Conservation (phyloP, 148 eudicot genomes). For the Tetragonia tetragonoides region DNA sequence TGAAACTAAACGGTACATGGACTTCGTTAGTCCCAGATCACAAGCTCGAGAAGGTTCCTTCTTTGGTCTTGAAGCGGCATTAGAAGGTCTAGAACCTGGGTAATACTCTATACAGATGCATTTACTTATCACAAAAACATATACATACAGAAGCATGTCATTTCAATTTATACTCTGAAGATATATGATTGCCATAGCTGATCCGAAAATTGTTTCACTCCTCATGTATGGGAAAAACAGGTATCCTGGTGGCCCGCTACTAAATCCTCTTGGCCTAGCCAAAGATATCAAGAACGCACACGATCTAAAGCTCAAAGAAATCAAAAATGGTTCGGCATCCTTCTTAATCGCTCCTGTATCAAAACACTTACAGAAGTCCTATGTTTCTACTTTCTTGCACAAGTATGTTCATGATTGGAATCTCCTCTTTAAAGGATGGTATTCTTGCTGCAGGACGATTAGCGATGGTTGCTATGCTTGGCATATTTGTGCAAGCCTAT, state of each 20-base stretch:
- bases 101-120: constrained; percentile 7
- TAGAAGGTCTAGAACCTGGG: constrained; percentile 90
- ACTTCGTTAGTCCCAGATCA: constrained; percentile 74
- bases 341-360: neutral
- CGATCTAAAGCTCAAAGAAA: constrained; percentile 91
- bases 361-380: no score
- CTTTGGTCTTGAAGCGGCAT: constrained; percentile 81
- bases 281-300: constrained; percentile 71
- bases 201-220: neutral
- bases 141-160: no score
- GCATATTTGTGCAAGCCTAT: constrained; percentile 75
- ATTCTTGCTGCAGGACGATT: constrained; percentile 44
- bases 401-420: no score
- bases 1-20: constrained; percentile 93
- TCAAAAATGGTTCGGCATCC: constrained; percentile 61
- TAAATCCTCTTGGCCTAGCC: constrained; percentile 87
- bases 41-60: constrained; percentile 83
- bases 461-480: constrained; percentile 93
- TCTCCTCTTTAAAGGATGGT: neutral
- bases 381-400: no score
- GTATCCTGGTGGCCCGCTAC: constrained; percentile 85
- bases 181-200: neutral
- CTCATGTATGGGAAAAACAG: constrained; percentile 29
- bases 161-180: neutral
- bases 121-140: no score